Base-by-base conservation (phyloP, 805 yeast genomes). In the Wickerhamiella allomyrinae region DNA sequence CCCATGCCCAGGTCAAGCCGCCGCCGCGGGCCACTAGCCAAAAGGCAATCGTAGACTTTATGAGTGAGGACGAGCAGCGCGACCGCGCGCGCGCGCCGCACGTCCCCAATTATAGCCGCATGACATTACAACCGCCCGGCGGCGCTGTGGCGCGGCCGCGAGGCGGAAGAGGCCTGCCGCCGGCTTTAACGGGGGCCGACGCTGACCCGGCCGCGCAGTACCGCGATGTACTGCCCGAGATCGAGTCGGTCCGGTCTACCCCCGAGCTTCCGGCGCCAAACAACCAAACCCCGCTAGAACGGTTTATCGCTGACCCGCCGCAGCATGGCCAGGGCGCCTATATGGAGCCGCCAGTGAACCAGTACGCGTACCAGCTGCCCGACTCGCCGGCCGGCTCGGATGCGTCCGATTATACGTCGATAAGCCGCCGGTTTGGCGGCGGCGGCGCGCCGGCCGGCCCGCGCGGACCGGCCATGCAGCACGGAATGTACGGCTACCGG, bases 51-150 rank as follows among this genome's bases (percentile, higher is more conserved):
- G 39, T 36, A 14, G 39, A 36, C 14, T 31, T 13, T 8, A 15
- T 15, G 21, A 31, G 13, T 4, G 34, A 19, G n/a, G 34, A 19
- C 8, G 42, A 34, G 19, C 34, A 29, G 8, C 37, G 22, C 10
- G 23, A 22, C 20, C 33, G 8, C 11, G 39, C 20, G 49, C 45
- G 25, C 41, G 40, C 37, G 35, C 20, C 40, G 8, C 29, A 36
- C n/a, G 46, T 48, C 11, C 46, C 49, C n/a, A 48, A 48, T 37
- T 48, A 20, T 39, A 48, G 51, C 43, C 45, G 51, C 4, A 15
- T 45, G 34, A 41, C 48, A 3, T 21, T 29, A 21, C 21, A 22
- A 20, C 35, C 35, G 3, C 3, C 6, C 9, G 31, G 31, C 14
- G 31, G 31, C 31, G 3, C 29, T 8, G n/a, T n/a, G n/a, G n/a